Evolutionary conservation across 257 asterid genomes (phyloP).

Genomic region (Nicotiana sylvestris): DNA sequence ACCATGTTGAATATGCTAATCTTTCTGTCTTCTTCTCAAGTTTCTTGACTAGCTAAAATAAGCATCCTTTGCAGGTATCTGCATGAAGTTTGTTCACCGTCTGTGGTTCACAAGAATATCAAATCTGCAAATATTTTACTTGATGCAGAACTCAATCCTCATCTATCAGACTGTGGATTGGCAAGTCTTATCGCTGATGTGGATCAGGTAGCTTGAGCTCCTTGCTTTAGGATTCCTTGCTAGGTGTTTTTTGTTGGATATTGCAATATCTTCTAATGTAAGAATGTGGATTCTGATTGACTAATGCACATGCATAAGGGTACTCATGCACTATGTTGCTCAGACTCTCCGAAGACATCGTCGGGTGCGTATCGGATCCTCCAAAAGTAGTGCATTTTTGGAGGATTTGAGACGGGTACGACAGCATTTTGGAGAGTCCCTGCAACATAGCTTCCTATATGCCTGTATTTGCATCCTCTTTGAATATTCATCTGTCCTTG

Average conservation of each 20-base stretch:
- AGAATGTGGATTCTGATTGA: neutral
- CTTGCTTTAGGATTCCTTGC: neutral
- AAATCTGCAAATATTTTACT: constrained; percentile 86
- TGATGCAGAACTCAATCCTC: constrained; percentile 85
- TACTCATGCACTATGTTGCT: neutral
- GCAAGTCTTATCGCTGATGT: constrained; percentile 67
- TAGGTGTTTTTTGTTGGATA: neutral
- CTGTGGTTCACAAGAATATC: constrained; percentile 76
- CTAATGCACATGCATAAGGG: neutral
- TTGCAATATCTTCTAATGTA: neutral
- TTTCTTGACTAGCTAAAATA: constrained; percentile 15
- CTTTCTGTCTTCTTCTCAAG: constrained; percentile 1
- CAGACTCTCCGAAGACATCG: too few relatives aligned
- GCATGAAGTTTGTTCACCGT: constrained; percentile 93
- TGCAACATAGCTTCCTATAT: neutral
- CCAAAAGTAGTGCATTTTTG: too few relatives aligned
- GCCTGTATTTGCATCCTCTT: neutral
- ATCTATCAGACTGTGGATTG: constrained; percentile 84
- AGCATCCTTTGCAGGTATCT: constrained; percentile 59
- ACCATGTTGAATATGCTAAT: neutral
- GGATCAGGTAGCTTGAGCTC: constrained; percentile 55
- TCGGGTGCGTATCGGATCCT: too few relatives aligned
- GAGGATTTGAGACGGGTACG: too few relatives aligned
- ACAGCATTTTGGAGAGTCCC: too few relatives aligned
- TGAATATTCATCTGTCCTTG: neutral